These are phyloP conservation scores for Taiozyma sp. DNA, from an alignment of 1,139 yeast genomes.

Conservation along the genomic window DNA sequence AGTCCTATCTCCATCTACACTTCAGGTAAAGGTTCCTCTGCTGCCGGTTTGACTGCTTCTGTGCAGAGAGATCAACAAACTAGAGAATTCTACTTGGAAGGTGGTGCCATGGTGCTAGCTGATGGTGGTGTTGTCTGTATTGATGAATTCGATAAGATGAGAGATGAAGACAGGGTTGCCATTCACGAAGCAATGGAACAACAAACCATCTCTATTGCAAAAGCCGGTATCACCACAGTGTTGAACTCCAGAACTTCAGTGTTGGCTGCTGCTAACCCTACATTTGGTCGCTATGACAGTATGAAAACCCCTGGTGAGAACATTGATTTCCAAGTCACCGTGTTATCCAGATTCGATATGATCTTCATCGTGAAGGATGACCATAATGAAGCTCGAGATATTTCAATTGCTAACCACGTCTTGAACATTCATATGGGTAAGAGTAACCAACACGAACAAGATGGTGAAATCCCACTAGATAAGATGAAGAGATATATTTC, in stretches of 20 bases:
- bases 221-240: constrained; percentile 97
- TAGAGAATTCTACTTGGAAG: constrained; percentile 91
- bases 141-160: constrained; percentile 98
- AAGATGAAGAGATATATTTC: constrained; percentile 90
- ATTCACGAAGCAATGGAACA: constrained; percentile 99
- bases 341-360: constrained; percentile 97
- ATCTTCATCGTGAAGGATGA: constrained; percentile 95
- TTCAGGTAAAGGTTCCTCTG: constrained; percentile 98
- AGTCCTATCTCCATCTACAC: constrained; percentile 95
- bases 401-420: constrained; percentile 90
- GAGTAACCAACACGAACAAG: constrained; percentile 42
- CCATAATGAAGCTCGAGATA: constrained; percentile 81
- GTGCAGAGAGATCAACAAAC: constrained; percentile 89
- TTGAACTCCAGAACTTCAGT: constrained; percentile 94
- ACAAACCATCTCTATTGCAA: constrained; percentile 98
- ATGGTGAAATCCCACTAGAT: constrained; percentile 86
- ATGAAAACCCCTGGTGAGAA: constrained; percentile 96
- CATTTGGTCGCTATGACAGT: constrained; percentile 94
- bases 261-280: constrained; percentile 96
- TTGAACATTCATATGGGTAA: constrained; percentile 90
- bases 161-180: constrained; percentile 98
- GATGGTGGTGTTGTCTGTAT: constrained; percentile 99
- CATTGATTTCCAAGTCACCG: constrained; percentile 95
- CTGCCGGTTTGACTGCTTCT: constrained; percentile 98
- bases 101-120: constrained; percentile 99